Conservation (phyloP, 371 early-diverging fungal genomes). For the Massospora cicadina region DNA sequence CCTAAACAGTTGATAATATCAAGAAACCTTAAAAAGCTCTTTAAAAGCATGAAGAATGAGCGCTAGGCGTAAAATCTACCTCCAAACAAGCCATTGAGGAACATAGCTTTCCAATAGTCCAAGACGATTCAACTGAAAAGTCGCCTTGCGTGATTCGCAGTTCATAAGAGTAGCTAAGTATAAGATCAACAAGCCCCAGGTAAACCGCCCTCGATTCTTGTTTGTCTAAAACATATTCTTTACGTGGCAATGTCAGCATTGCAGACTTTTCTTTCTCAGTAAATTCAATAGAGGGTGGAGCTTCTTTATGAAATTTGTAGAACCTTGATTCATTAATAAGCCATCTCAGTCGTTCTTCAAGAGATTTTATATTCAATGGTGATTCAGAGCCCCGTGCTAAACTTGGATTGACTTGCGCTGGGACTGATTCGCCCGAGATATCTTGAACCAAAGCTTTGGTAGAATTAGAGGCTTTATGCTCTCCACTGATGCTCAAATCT, state of each 20-base stretch:
- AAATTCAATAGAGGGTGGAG: too few species aligned
- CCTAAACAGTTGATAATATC: too few species aligned
- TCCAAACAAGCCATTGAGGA: conserved; percentile 63
- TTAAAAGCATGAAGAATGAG: too few species aligned
- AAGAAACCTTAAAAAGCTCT: too few species aligned
- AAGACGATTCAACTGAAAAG: conserved; percentile 67
- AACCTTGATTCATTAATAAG: too few species aligned
- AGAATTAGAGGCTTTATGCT: neutral
- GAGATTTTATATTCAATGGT: too few species aligned
- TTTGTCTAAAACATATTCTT: conserved; percentile 35
- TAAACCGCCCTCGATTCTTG: conserved; percentile 46
- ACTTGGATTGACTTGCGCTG: neutral
- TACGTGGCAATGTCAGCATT: conserved; percentile 62
- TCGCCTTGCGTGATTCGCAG: conserved; percentile 72
- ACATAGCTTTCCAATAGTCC: conserved; percentile 79
- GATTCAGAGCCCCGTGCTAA: too few species aligned
- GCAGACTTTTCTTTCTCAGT: conserved; percentile 43
- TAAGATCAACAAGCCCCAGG: conserved; percentile 71
- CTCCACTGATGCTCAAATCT: too few species aligned
- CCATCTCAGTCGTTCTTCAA: too few species aligned
- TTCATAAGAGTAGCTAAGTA: conserved; percentile 82
- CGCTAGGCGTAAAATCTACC: too few species aligned
- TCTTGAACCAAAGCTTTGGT: neutral
- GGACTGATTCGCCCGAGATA: neutral
- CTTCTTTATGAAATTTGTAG: too few species aligned